These are phyloP conservation scores for Globisporangium viniferum DNA, from an alignment of 352 stramenopile genomes.

Conservation along the genomic window DNA sequence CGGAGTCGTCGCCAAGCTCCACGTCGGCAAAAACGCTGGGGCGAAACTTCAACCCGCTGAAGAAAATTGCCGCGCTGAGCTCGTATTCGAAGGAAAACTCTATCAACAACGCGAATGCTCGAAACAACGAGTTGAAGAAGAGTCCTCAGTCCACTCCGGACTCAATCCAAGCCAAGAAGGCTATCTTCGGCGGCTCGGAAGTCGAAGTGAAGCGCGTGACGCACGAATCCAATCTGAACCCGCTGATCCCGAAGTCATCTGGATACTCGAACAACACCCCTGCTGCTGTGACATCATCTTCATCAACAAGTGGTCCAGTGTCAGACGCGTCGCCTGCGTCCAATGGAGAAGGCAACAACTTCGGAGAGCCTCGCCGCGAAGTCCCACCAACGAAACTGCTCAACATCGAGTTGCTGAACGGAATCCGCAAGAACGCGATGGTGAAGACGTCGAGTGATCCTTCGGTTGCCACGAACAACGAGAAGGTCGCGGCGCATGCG, in stretches of 20 bases:
- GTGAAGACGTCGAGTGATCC: slow-evolving; percentile 39
- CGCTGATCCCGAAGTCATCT: slow-evolving; percentile 9
- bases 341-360: slow-evolving; percentile 11
- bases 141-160: slow-evolving; percentile 23
- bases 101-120: slow-evolving; percentile 33
- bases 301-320: slow-evolving; percentile 7
- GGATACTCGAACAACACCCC: slow-evolving; percentile 11
- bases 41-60: slow-evolving; percentile 56
- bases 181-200: slow-evolving; percentile 18
- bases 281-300: slow-evolving; percentile 7
- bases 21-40: slow-evolving; percentile 7
- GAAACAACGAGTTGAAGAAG: slow-evolving; percentile 17
- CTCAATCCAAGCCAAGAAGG: slow-evolving; percentile 20
- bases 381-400: slow-evolving; percentile 32
- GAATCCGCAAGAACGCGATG: slow-evolving; percentile 37
- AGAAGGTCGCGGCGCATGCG: slow-evolving; percentile 15
- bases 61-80: slow-evolving; percentile 54
- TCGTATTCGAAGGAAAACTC: slow-evolving; percentile 46
- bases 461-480: slow-evolving; percentile 10
- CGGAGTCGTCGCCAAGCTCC: slow-evolving; percentile 8
- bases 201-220: slow-evolving; percentile 35
- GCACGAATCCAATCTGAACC: slow-evolving; percentile 21
- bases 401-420: slow-evolving; percentile 35
- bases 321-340: neutral
- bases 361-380: slow-evolving; percentile 22